phyloP scores from a whole-genome alignment of 345 rosid genomes.

The Streptanthus diversifolius region DNA sequence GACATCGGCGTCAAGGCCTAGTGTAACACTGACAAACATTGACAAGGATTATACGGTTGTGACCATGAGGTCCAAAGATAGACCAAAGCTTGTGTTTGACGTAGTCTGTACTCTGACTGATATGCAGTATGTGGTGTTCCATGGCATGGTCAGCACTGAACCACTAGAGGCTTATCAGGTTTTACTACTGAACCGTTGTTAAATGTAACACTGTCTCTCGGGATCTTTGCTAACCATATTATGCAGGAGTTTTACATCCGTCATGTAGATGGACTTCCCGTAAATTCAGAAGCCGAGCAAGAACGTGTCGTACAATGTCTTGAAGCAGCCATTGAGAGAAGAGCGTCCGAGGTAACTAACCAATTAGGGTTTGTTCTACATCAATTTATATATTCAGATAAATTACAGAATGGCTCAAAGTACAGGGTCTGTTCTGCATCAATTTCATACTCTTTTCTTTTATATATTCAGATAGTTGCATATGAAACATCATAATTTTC shows the following conservation, averaged over 20 bases:
- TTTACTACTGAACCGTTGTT: background rate
- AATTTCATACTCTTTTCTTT: background rate
- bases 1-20: conserved; percentile 52
- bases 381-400: background rate
- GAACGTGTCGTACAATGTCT: conserved; percentile 71
- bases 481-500: conserved; percentile 11
- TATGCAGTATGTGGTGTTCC: conserved; percentile 90
- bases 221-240: background rate
- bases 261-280: conserved; percentile 70
- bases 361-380: background rate
- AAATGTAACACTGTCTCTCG: background rate
- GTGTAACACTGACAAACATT: conserved; percentile 60
- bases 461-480: background rate
- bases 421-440: background rate
- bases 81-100: conserved; percentile 82
- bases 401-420: no score
- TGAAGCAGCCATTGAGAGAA: conserved; percentile 75
- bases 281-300: conserved; percentile 76
- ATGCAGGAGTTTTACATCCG: conserved; percentile 74
- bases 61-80: conserved; percentile 77
- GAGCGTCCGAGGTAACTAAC: conserved; percentile 59
- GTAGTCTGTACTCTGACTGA: conserved; percentile 87
- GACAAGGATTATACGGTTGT: conserved; percentile 79
- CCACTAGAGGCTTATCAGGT: conserved; percentile 84
- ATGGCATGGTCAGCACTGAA: conserved; percentile 76